A percentile compares a stretch with the other conserved stretches of the same genome.
Evolutionary conservation across 1,139 yeast genomes (phyloP).

Genomic region (Citeromyces hawaiiensis): DNA sequence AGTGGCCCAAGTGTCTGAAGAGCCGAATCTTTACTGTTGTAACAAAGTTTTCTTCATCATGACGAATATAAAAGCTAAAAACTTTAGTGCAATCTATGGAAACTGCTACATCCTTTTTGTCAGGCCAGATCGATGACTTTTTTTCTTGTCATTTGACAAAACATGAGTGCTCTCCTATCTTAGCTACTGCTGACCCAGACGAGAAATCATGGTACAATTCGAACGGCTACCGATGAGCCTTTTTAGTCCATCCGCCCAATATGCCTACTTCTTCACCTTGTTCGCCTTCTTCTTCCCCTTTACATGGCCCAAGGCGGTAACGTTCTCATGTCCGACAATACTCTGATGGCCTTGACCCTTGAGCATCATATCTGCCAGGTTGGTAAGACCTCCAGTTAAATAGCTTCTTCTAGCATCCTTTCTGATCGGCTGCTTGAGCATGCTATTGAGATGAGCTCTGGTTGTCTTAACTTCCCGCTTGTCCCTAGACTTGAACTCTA

Average conservation of each 20-base stretch:
- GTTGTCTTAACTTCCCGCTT: conserved; percentile 34
- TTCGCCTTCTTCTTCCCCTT: conserved; percentile 22
- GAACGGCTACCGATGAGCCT: too few species aligned
- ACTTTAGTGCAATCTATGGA: too few species aligned
- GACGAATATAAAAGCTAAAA: too few species aligned
- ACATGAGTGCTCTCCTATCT: too few species aligned
- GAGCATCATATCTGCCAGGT: conserved; percentile 74
- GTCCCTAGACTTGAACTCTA: conserved; percentile 37
- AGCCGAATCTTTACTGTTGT: too few species aligned
- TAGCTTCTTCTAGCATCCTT: conserved; percentile 63
- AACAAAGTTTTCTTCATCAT: too few species aligned
- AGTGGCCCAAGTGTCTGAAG: too few species aligned
- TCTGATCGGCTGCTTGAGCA: conserved; percentile 48
- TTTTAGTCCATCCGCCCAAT: conserved; percentile 1
- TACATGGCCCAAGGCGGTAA: conserved; percentile 60
- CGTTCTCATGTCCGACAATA: conserved; percentile 57
- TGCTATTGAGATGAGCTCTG: conserved; percentile 40
- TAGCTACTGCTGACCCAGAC: too few species aligned
- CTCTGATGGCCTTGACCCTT: conserved; percentile 39
- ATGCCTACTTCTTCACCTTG: conserved; percentile 7
- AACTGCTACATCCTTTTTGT: too few species aligned
- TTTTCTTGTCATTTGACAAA: too few species aligned
- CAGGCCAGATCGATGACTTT: too few species aligned
- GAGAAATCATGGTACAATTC: too few species aligned
- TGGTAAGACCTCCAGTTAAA: conserved; percentile 72